Base-by-base conservation (phyloP, 768 basidiomycete species). In the Galerina marginata region DNA sequence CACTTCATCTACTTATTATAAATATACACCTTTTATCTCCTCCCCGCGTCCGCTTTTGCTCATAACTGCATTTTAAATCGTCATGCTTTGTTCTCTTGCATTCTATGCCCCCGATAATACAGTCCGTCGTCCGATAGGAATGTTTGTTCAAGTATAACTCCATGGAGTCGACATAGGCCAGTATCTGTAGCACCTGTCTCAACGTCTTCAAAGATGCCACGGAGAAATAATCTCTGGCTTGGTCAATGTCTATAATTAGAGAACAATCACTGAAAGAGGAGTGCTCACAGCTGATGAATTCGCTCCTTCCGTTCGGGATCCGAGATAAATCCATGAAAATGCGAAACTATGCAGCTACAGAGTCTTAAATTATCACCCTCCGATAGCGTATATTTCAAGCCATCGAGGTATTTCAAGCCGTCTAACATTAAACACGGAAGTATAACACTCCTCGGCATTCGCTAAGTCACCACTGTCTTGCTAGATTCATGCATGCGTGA, bases 21-120 rank as follows among this genome's bases (percentile, higher is more conserved):
- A 59, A 60, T 58, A 45, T 44, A 52, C 37, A 48, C 42, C 12
- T 20, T 60, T 58, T 43, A 39, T 47, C 33, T 56, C 10, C 25
- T 55, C 38, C 43, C 36, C 26, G 39, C 38, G 16, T 46, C 50
- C 23, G 58, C 48, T 58, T 29, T 23, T 2, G 29, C 29, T 45
- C 38, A 36, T 52, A 36, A 33, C 23, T 45, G 6, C 37, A 44
- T 51, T 39, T 33, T 53, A 26, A 23, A 53, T 53, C 38, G 3
- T 58, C 47, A 12, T 58, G 39, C 23, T 44, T 6, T 53, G 42
- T 36, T 50, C 33, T 45, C 14, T 52, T 20, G 7, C 43, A 55
- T 43, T 16, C 25, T 36, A 46, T 16, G 43, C 43, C 43, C n/a
- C 54, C 20, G 23, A 16, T 55, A 45, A 55, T 45, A 46, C 43